Evolutionary conservation across 805 yeast species (phyloP), one percentile per base, ranked within the genome.

Genomic region (Saturnispora galanensis): DNA sequence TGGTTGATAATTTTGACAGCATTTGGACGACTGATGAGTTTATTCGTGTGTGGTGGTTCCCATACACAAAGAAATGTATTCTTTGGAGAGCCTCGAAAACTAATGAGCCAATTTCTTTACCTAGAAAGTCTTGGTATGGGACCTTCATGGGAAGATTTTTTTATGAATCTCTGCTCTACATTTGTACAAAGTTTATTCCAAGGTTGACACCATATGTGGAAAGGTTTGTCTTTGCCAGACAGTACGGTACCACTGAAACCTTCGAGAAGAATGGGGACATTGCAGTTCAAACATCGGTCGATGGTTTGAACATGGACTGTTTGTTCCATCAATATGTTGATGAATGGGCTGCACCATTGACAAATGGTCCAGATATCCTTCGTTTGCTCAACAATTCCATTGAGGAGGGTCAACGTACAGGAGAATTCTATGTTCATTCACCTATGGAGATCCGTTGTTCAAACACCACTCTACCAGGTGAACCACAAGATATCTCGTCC

Each of bases 31-130:
- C 86, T 39, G 74, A 87, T n/a, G 98, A 90, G 65, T 90, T 79
- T 57, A 82, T 88, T 38, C 77, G 97, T 51, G 77, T 88, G 41
- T 90, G 97, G 97, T 93, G 97, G 97, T 93, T 84, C 63, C 97
- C 98, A 1, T 93, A 90, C 62, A 72, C 93, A 13, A 76, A 77
- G 42, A 82, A 82, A 57, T 85, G 95, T 68, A 79, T 88, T 30
- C 68, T 88, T 40, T 90, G 97, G 97, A 76, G 94, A 58, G 97
- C 95, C 33, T 66, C 76, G 18, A 86, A 86, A 58, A 77, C 95
- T 1, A 66, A 67, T 21, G 84, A 81, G 32, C 73, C 81, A 0
- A 64, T 76, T 38, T 73, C 84, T 4, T 68, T 65, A 3, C 86
- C 93, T 29, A 70, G 85, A 56, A 69, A 70, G 16, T 79, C 89